Evolutionary conservation across 306 rosid genomes (phyloP), one percentile per base, ranked within the genome.

Genomic region (Hippophae gyantsensis): DNA sequence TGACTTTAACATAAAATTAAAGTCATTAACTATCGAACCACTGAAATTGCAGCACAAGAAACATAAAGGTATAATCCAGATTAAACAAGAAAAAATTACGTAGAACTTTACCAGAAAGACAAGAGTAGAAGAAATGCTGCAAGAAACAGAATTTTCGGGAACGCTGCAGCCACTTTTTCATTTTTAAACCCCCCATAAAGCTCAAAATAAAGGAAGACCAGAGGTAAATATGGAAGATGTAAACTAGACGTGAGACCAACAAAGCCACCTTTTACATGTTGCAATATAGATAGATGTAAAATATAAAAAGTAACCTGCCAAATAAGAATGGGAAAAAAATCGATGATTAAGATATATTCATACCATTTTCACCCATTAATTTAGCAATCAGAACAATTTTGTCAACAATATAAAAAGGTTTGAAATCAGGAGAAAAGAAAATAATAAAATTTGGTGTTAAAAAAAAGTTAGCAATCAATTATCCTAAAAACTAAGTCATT

Each of bases 111-210:
- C 99, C 99, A 92, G 88, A 88, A 92, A 43, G 99, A 92, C 53
- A 92, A 73, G 72, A 92, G 95, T 60, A 92, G 95, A 81, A 92
- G 96, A 86, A 92, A 92, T 58, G 87, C 92, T 43, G 99, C 95
- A 78, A 88, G 78, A 74, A 88, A 67, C 62, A 86, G 77, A 73
- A 92, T 82, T 78, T 85, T 78, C 54, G 99, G 96, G 77, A 88
- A 72, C 38, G 96, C 99, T 92, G 99, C 99, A 80, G 65, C 50
- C 76, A 79, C 61, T 44, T n/a, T 43, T 63, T 62, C 69, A 69
- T 48, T 45, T 26, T 52, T 74, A 62, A 82, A 74, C 67, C n/a
- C 56, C 60, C 71, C 62, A 64, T 27, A 27, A 27, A 27, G 38
- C 38, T 27, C 38, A 2, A 27, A 59, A 56, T 54, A 27, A 62